Conservation (phyloP, 106 monocot species). For the Dendrobium nobile region DNA sequence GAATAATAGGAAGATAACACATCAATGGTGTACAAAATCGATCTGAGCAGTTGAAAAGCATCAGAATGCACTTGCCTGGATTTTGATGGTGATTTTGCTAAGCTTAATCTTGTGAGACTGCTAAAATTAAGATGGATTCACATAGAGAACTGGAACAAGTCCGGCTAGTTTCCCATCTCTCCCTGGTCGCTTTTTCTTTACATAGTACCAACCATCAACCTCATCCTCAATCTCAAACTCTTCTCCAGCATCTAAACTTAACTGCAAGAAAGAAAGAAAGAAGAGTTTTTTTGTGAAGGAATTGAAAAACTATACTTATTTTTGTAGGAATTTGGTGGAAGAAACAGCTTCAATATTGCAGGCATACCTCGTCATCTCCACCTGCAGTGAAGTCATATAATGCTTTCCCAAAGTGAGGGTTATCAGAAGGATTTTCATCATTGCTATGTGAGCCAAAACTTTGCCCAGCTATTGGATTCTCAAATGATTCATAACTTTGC, state of each 20-base stretch:
- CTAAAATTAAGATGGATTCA: constrained; percentile 31
- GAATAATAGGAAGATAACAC: neutral
- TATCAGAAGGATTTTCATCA: constrained; percentile 38
- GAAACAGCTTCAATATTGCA: neutral
- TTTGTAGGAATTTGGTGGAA: neutral
- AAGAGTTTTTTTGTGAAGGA: neutral
- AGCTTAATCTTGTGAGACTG: neutral
- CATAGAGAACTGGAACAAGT: constrained; percentile 93
- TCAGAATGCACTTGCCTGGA: neutral
- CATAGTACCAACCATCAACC: constrained; percentile 98
- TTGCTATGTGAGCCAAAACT: constrained; percentile 53
- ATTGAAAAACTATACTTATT: neutral
- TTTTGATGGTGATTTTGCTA: neutral
- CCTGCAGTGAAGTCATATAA: constrained; percentile 97
- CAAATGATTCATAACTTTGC: constrained; percentile 84
- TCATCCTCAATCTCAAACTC: constrained; percentile 96
- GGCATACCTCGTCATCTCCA: constrained; percentile 90
- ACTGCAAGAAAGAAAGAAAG: constrained; percentile 37
- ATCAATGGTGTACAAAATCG: neutral
- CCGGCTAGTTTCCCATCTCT: constrained; percentile 93
- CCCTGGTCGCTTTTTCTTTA: constrained; percentile 89
- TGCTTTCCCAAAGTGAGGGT: constrained; percentile 80
- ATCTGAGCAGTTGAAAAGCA: neutral
- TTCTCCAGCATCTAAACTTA: constrained; percentile 80
- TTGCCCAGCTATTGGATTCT: constrained; percentile 76